phyloP scores from a whole-genome alignment of 192 early-diverging fungal genomes.

The Mortierella antarctica region DNA sequence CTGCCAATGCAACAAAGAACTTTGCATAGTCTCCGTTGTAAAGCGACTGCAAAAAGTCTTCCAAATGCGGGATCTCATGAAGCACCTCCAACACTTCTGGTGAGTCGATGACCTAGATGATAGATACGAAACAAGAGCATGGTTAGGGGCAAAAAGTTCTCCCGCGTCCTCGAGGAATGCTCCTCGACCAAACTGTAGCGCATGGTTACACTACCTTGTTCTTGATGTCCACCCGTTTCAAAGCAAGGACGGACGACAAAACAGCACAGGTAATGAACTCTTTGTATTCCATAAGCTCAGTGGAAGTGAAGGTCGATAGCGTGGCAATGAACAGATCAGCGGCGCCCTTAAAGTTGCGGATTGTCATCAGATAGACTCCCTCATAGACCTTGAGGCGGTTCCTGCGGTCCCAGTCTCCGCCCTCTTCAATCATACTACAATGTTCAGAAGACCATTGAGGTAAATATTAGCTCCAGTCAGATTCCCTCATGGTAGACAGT shows the following conservation, averaged over 20 bases:
- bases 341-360: slow-evolving; percentile 96
- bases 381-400: slow-evolving; percentile 98
- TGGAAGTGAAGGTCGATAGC: slow-evolving; percentile 94
- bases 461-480: no score
- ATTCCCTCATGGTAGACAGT: no score
- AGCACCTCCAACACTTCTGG: slow-evolving; percentile 98
- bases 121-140: neutral
- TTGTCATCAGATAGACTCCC: slow-evolving; percentile 91
- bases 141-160: no score
- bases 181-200: no score
- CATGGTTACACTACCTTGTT: slow-evolving; percentile 71
- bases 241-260: slow-evolving; percentile 83
- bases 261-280: slow-evolving; percentile 97
- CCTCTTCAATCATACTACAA: slow-evolving; percentile 91
- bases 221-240: slow-evolving; percentile 95
- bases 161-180: no score
- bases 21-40: slow-evolving; percentile 94
- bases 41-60: slow-evolving; percentile 84
- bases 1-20: slow-evolving; percentile 92
- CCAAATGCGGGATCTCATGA: slow-evolving; percentile 86
- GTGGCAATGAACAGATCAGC: slow-evolving; percentile 93
- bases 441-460: no score
- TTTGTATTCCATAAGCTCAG: slow-evolving; percentile 97
- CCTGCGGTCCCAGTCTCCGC: slow-evolving; percentile 99
- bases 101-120: slow-evolving; percentile 82